These are phyloP conservation scores for Xerocomellus chrysenteron DNA, from an alignment of 768 basidiomycete genomes.

Conservation along the genomic window DNA sequence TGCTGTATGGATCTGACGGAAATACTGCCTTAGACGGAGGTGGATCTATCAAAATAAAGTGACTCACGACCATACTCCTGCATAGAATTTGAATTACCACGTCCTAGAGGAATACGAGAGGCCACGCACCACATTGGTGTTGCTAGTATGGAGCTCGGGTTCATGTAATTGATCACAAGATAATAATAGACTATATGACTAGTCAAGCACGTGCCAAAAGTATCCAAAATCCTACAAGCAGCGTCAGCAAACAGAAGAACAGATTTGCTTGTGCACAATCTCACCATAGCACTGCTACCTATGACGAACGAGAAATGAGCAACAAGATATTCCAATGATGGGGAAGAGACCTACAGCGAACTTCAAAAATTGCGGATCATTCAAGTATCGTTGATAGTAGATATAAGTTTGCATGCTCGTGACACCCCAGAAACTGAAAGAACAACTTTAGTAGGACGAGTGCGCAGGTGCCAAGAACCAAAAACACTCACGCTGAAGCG, in stretches of 20 bases:
- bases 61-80: slow-evolving; percentile 54
- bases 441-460: not conserved
- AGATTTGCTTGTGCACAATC: no score
- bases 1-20: slow-evolving; percentile 48
- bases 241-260: not conserved
- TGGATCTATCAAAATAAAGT: not conserved
- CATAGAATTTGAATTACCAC: not conserved
- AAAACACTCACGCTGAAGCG: slow-evolving; percentile 47
- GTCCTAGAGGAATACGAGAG: no score
- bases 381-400: slow-evolving; percentile 42
- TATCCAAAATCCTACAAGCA: slow-evolving; percentile 44
- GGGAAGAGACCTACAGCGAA: slow-evolving; percentile 32
- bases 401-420: slow-evolving; percentile 54
- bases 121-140: slow-evolving; percentile 46
- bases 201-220: slow-evolving; percentile 52
- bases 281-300: slow-evolving; percentile 22
- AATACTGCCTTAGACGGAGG: not conserved
- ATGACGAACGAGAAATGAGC: slow-evolving; percentile 39
- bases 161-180: slow-evolving; percentile 53
- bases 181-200: slow-evolving; percentile 59
- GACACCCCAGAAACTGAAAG: slow-evolving; percentile 53
- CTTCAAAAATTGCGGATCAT: slow-evolving; percentile 37
- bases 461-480: not conserved
- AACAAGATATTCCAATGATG: not conserved
- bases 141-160: slow-evolving; percentile 40